These are phyloP conservation scores for Lonicera japonica DNA, from an alignment of 129 eudicot species.

Conservation along the genomic window DNA sequence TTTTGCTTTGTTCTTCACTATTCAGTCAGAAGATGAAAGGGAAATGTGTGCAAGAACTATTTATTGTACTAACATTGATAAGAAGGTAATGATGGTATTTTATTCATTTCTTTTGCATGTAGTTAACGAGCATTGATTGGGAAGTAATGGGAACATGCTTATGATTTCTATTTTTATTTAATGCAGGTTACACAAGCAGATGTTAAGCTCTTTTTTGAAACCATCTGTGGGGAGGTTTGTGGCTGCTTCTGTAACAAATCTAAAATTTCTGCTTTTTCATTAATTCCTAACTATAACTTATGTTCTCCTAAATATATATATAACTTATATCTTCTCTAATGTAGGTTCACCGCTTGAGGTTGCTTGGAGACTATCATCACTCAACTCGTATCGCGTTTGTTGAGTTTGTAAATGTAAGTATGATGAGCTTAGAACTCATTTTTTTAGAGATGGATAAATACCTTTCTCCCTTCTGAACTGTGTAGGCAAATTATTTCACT, in stretches of 20 bases:
- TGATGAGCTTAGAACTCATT: slow-evolving; percentile 63
- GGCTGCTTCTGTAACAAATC: not conserved
- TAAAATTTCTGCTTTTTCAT: slow-evolving; percentile 10
- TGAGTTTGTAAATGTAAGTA: slow-evolving; percentile 80
- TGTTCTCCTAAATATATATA: not conserved
- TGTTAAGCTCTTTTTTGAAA: slow-evolving; percentile 75
- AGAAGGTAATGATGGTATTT: slow-evolving; percentile 45
- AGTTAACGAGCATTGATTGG: not conserved
- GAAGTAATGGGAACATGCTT: no score
- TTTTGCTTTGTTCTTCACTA: not conserved
- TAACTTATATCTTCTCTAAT: not conserved
- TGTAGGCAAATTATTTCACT: no score
- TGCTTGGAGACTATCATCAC: slow-evolving; percentile 90
- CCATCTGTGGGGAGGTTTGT: slow-evolving; percentile 89
- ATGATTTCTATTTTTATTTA: not conserved
- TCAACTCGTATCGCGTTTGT: slow-evolving; percentile 96
- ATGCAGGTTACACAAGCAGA: slow-evolving; percentile 87
- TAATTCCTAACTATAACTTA: slow-evolving; percentile 10
- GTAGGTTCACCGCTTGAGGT: slow-evolving; percentile 86
- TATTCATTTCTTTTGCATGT: not conserved
- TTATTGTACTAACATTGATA: slow-evolving; percentile 89
- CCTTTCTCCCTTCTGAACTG: no score
- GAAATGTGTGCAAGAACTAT: slow-evolving; percentile 97
- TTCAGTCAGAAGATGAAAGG: slow-evolving; percentile 84
- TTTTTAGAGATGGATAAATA: not conserved